Evolutionary conservation across 2,329 filamentous ascomycete genomes (phyloP).

Genomic region (Thielaviopsis populi): DNA sequence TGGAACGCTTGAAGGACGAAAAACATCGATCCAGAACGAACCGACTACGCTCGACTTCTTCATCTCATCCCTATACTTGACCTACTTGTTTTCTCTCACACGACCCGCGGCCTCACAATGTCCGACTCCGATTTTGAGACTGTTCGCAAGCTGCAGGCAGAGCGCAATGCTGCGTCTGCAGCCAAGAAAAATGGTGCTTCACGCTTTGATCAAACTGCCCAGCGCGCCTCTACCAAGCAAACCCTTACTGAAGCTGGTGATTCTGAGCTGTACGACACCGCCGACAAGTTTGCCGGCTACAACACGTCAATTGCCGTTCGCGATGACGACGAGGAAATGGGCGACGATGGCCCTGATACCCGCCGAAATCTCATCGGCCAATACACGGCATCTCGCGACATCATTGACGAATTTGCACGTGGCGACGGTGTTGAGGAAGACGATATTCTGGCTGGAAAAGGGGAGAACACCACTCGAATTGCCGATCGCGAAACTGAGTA

Average conservation of each 20-base stretch:
- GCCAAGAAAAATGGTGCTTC: slow-evolving; percentile 62
- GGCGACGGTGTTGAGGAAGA: slow-evolving; percentile 81
- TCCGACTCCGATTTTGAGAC: slow-evolving; percentile 74
- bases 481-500: slow-evolving; percentile 91
- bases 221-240: slow-evolving; percentile 76
- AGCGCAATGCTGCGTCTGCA: slow-evolving; percentile 71
- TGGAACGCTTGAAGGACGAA: slow-evolving; percentile 17
- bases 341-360: slow-evolving; percentile 58
- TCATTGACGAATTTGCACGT: slow-evolving; percentile 86
- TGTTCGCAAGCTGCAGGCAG: slow-evolving; percentile 76
- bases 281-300: slow-evolving; percentile 77
- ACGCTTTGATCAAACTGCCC: slow-evolving; percentile 61
- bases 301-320: slow-evolving; percentile 72
- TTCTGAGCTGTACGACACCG: slow-evolving; percentile 68
- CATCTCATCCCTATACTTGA: not conserved
- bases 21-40: slow-evolving; percentile 13
- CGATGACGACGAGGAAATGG: slow-evolving; percentile 64
- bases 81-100: not conserved
- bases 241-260: slow-evolving; percentile 84
- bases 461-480: slow-evolving; percentile 82
- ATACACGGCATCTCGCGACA: slow-evolving; percentile 81
- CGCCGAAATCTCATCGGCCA: slow-evolving; percentile 76
- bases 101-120: slow-evolving; percentile 32
- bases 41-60: not conserved
- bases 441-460: slow-evolving; percentile 66